These are phyloP conservation scores for Pseudogymnoascus sp. DNA, from an alignment of 2,329 filamentous ascomycete species.

Conservation along the genomic window DNA sequence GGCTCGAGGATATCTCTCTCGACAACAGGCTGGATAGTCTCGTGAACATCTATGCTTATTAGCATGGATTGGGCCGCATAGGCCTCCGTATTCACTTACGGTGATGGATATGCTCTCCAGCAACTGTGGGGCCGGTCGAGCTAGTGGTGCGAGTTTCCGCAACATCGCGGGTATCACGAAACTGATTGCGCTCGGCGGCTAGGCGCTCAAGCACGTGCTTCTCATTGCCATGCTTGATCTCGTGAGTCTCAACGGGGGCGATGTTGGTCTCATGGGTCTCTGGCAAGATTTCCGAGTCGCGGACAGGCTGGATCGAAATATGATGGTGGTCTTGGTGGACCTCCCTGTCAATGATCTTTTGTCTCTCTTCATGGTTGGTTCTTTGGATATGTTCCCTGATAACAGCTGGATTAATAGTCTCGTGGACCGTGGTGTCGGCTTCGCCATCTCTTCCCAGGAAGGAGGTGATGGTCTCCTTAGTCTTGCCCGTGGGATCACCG, in stretches of 20 bases:
- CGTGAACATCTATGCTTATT: conserved; percentile 46
- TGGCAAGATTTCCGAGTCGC: conserved; percentile 43
- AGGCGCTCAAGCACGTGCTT: conserved; percentile 38
- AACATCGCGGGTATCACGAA: conserved; percentile 40
- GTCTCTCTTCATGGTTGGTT: conserved; percentile 52
- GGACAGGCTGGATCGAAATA: conserved; percentile 57
- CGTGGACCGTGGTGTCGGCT: conserved; percentile 62
- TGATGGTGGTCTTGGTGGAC: conserved; percentile 67
- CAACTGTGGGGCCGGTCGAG: conserved; percentile 39
- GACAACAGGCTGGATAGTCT: conserved; percentile 62
- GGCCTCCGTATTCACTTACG: conserved; percentile 22
- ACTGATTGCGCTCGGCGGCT: conserved; percentile 44
- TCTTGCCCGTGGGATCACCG: conserved; percentile 45
- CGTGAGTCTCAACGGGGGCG: conserved; percentile 48
- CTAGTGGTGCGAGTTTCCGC: conserved; percentile 41
- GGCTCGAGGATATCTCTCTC: conserved; percentile 62
- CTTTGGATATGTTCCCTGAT: conserved; percentile 51
- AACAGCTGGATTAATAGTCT: conserved; percentile 51
- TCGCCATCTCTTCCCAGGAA: conserved; percentile 55
- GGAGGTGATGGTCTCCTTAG: conserved; percentile 51
- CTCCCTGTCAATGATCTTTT: conserved; percentile 57
- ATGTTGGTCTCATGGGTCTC: conserved; percentile 56
- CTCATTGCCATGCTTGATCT: conserved; percentile 52
- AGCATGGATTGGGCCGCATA: conserved; percentile 11
- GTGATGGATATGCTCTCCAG: conserved; percentile 57